phyloP scores from a whole-genome alignment of 2,329 filamentous ascomycete species.

The Alternaria sp. region DNA sequence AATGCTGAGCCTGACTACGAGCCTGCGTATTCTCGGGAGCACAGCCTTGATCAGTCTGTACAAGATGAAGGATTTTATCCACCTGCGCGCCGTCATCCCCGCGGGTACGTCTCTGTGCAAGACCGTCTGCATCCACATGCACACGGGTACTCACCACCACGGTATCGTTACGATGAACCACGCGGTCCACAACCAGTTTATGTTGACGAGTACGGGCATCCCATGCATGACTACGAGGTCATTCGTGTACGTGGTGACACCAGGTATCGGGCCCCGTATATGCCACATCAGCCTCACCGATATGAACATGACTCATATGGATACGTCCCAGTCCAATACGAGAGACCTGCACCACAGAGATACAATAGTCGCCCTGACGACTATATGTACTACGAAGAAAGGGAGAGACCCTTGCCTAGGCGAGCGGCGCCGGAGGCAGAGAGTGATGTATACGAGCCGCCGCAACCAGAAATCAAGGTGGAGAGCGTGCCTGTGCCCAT shows the following conservation, averaged over 20 bases:
- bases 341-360: slow-evolving; percentile 32
- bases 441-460: slow-evolving; percentile 33
- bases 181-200: slow-evolving; percentile 39
- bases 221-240: slow-evolving; percentile 39
- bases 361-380: slow-evolving; percentile 32
- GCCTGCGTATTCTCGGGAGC: slow-evolving; percentile 39
- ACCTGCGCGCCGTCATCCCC: slow-evolving; percentile 25
- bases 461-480: slow-evolving; percentile 34
- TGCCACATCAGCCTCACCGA: slow-evolving; percentile 24
- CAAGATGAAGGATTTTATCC: slow-evolving; percentile 36
- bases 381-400: slow-evolving; percentile 44
- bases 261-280: slow-evolving; percentile 13
- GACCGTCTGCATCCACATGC: slow-evolving; percentile 32
- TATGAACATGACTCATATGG: slow-evolving; percentile 40
- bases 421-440: slow-evolving; percentile 28
- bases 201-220: slow-evolving; percentile 41
- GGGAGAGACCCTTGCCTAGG: slow-evolving; percentile 28
- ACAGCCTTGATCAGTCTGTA: slow-evolving; percentile 37
- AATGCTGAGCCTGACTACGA: slow-evolving; percentile 36
- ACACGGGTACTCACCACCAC: slow-evolving; percentile 35
- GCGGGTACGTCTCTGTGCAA: slow-evolving; percentile 44
- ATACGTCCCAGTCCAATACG: slow-evolving; percentile 39
- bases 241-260: slow-evolving; percentile 39
- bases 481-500: slow-evolving; percentile 26
- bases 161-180: slow-evolving; percentile 40